Conservation (phyloP, 345 rosid genomes). For the Tarenaya hassleriana region DNA sequence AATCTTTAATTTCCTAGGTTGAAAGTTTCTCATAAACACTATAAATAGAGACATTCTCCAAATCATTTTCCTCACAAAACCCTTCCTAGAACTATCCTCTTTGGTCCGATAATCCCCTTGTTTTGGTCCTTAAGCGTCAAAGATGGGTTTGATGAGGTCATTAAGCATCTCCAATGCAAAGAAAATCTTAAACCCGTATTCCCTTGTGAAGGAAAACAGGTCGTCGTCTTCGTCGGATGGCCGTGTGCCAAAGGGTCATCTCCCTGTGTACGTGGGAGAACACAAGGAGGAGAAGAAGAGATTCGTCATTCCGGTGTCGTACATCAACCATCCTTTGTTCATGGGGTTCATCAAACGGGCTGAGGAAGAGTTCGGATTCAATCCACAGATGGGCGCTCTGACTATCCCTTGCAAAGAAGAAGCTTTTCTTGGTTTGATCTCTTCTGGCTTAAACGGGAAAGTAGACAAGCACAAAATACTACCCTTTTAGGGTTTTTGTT, state of each 20-base stretch:
- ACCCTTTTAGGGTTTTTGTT: too few relatives aligned
- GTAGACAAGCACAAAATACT: too few relatives aligned
- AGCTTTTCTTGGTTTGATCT: slow-evolving; percentile 13
- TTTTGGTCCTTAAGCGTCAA: too few relatives aligned
- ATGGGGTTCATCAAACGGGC: slow-evolving; percentile 24
- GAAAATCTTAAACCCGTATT: slow-evolving; percentile 24
- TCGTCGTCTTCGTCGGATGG: slow-evolving; percentile 2
- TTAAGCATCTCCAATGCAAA: slow-evolving; percentile 14
- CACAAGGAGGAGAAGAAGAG: slow-evolving; percentile 23
- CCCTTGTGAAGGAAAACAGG: slow-evolving; percentile 10
- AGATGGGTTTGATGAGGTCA: slow-evolving; percentile 16
- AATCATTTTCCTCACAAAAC: too few relatives aligned
- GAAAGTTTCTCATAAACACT: too few relatives aligned
- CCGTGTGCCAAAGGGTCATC: slow-evolving; percentile 32
- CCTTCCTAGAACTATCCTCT: too few relatives aligned
- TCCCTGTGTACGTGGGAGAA: slow-evolving; percentile 33
- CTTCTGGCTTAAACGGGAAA: too few relatives aligned
- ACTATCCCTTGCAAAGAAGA: slow-evolving; percentile 35
- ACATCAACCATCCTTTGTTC: slow-evolving; percentile 32
- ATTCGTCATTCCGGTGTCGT: slow-evolving; percentile 30
- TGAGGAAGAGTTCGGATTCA: slow-evolving; percentile 35
- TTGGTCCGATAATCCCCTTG: too few relatives aligned
- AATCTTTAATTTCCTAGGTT: too few relatives aligned
- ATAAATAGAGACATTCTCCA: too few relatives aligned
- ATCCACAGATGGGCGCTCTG: slow-evolving; percentile 35